Base-by-base conservation (phyloP, 495 filamentous ascomycete genomes). In the Umbilicaria muhlenbergii region DNA sequence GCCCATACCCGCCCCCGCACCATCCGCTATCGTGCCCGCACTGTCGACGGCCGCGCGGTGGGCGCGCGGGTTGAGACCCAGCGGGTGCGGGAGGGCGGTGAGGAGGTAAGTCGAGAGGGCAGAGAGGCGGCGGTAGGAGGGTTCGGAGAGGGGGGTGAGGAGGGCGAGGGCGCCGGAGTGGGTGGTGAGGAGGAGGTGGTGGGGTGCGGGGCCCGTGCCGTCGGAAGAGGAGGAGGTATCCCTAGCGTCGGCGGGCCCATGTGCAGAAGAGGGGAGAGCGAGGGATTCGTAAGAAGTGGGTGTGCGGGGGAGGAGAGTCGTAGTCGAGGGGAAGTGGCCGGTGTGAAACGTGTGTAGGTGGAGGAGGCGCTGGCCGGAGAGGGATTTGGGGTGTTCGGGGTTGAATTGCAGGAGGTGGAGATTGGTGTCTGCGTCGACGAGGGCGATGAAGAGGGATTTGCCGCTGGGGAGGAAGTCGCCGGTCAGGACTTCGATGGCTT, bases 371-470 rank as follows among this genome's bases (percentile, higher is more conserved):
- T 86, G 81, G 48, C 92, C 92, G 45, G 85, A 80, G 18, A 92
- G 78, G 14, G 88, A 88, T 66, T 89, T 91, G 11, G 92, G 91
- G 60, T 96, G 72, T 55, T 98, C 92, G 10, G 91, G 92, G 56
- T 96, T 86, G 56, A 88, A 99, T 60, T 96, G 85, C 38, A 95
- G 56, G 5, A 94, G 68, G 54, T 94, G 85, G 33, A 99, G 59
- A 54, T 86, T 82, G 43, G 81, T 81, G 48, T 94, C 84, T 33
- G 81, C 75, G 59, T 95, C 88, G 15, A 80, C 78, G 33, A 84
- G 79, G 7, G 94, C 67, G 44, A 96, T 78, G 57, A 77, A 83
- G 11, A 99, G 68, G 46, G 84, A 79, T 41, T 80, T 77, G 11
- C 83, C 86, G 51, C 86, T 78, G 0, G 92, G 91, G 3, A 96